A percentile compares a stretch with the other conserved stretches of the same genome.
Evolutionary conservation across 768 basidiomycete genomes (phyloP).

Genomic region (Russula virescens): DNA sequence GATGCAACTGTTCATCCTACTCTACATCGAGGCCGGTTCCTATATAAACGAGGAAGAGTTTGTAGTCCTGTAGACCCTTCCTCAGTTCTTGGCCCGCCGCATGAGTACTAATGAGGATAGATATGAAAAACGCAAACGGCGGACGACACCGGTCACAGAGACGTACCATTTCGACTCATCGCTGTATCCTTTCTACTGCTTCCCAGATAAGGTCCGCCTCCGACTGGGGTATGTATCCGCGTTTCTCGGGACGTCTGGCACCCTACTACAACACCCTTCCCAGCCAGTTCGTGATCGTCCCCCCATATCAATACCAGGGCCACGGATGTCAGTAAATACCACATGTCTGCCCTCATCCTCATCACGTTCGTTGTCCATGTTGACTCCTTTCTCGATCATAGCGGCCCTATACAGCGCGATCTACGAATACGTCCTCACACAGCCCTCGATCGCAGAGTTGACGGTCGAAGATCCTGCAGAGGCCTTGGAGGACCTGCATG

Average conservation of each 20-base stretch:
- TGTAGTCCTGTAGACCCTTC: constrained; percentile 59
- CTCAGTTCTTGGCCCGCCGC: not conserved
- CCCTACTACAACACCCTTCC: not conserved
- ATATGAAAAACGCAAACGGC: constrained; percentile 77
- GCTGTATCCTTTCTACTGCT: constrained; percentile 92
- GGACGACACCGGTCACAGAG: constrained; percentile 39
- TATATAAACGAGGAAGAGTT: constrained; percentile 98
- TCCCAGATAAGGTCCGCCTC: constrained; percentile 83
- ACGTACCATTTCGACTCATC: constrained; percentile 93
- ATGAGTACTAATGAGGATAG: constrained; percentile 36
- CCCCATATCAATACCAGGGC: constrained; percentile 83
- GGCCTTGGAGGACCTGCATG: constrained; percentile 93
- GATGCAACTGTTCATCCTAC: constrained; percentile 91
- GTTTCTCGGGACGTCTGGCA: not conserved
- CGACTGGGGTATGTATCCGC: constrained; percentile 62
- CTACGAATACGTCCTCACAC: constrained; percentile 66
- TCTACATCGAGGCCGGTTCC: constrained; percentile 94
- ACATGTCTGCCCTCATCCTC: not conserved
- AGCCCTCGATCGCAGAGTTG: constrained; percentile 74
- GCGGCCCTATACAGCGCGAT: constrained; percentile 85
- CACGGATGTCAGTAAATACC: constrained; percentile 70
- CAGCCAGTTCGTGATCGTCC: constrained; percentile 91
- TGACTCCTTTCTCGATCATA: constrained; percentile 30
- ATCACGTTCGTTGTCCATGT: not conserved
- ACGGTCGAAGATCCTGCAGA: constrained; percentile 98